Conservation (phyloP, 106 monocot genomes). For the Posidonia australis region DNA sequence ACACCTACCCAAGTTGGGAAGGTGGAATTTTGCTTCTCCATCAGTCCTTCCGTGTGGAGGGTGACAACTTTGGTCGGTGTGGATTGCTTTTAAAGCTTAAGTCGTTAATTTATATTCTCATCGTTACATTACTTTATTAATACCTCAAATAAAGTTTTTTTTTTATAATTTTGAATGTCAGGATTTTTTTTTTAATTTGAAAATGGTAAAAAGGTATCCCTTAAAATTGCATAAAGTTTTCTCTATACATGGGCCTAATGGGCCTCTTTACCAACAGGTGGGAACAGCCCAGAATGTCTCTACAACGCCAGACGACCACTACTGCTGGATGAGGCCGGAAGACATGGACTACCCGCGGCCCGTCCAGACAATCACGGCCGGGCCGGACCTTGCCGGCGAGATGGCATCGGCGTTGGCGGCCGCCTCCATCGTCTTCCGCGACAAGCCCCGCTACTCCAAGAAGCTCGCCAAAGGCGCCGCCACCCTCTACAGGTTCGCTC, state of each 20-base stretch:
- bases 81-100: too few relatives aligned
- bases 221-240: too few relatives aligned
- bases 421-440: conserved; percentile 80
- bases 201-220: too few relatives aligned
- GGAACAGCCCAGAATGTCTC: conserved; percentile 41
- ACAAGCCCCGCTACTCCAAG: conserved; percentile 52
- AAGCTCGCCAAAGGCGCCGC: conserved; percentile 50
- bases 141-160: too few relatives aligned
- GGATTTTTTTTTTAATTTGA: too few relatives aligned
- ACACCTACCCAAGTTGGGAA: too few relatives aligned
- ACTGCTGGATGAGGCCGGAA: conserved; percentile 85
- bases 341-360: conserved; percentile 68
- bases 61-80: too few relatives aligned
- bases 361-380: conserved; percentile 15
- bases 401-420: conserved; percentile 75
- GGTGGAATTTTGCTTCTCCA: too few relatives aligned
- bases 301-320: conserved; percentile 63
- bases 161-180: too few relatives aligned
- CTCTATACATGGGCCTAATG: neutral
- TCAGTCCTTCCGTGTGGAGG: too few relatives aligned
- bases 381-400: conserved; percentile 68
- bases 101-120: too few relatives aligned
- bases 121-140: too few relatives aligned
- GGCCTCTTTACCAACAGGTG: conserved; percentile 26
- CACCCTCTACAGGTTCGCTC: conserved; percentile 56